Evolutionary conservation across 257 asterid genomes (phyloP).

Genomic region (Knoxia roxburghii): DNA sequence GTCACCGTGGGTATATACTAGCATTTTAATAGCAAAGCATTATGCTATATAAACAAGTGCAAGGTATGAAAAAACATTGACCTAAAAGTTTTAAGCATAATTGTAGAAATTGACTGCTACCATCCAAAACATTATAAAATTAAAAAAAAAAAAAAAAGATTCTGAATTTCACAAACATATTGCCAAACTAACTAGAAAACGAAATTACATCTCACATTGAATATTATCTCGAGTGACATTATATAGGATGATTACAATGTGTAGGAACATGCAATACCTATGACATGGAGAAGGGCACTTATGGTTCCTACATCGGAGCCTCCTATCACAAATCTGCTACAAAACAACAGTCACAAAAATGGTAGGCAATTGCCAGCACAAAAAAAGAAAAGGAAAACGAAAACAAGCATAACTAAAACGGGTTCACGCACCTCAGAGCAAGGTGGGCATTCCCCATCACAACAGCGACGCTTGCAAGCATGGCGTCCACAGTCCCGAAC

Average conservation of each 20-base stretch:
- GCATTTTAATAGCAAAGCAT: not conserved
- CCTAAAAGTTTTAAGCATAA: not conserved
- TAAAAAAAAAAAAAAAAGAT: not conserved
- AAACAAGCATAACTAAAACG: not conserved
- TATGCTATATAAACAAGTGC: not conserved
- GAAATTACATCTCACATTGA: not conserved
- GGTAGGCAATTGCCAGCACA: not conserved
- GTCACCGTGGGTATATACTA: not conserved
- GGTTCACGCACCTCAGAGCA: slow-evolving; percentile 72
- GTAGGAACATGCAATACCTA: slow-evolving; percentile 41
- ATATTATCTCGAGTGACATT: not conserved
- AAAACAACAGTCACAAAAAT: slow-evolving; percentile 15
- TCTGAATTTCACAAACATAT: not conserved
- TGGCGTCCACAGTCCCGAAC: slow-evolving; percentile 81
- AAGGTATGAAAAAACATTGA: not conserved
- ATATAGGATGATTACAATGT: not conserved
- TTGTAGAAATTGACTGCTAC: not conserved
- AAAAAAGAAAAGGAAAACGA: not conserved
- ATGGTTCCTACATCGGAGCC: slow-evolving; percentile 92
- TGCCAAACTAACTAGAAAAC: not conserved
- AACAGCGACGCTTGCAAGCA: slow-evolving; percentile 91
- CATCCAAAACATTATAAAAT: not conserved
- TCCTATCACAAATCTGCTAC: slow-evolving; percentile 78
- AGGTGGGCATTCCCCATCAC: slow-evolving; percentile 94
- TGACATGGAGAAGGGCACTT: slow-evolving; percentile 98